Percentiles rank a stretch among this genome's conserved stretches.
These are phyloP conservation scores for Trichoderma atroviride DNA, from an alignment of 2,329 filamentous ascomycete genomes.

Conservation along the genomic window DNA sequence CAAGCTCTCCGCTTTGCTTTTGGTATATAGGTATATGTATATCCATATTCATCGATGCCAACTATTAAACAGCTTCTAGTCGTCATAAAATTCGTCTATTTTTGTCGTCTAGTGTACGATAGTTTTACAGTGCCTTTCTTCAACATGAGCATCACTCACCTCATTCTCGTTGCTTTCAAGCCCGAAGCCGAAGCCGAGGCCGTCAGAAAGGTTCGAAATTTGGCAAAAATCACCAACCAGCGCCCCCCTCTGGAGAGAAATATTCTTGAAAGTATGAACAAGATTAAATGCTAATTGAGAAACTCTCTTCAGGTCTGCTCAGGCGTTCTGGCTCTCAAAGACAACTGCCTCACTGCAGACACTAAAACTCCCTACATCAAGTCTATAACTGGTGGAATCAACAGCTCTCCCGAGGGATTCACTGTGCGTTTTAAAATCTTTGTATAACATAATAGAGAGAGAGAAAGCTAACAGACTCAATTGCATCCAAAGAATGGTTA, in stretches of 20 bases:
- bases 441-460: not conserved
- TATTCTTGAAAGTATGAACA: no score
- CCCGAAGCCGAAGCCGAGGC: conserved; percentile 46
- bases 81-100: not conserved
- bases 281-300: not conserved
- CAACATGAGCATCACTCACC: not conserved
- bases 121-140: not conserved
- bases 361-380: conserved; percentile 63
- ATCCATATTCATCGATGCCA: no score
- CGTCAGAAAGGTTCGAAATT: conserved; percentile 55
- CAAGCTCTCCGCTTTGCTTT: not conserved
- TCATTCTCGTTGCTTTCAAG: not conserved
- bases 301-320: conserved; percentile 35
- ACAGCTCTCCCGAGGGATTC: conserved; percentile 63
- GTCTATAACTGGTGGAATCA: conserved; percentile 58
- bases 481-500: not conserved
- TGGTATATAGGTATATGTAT: not conserved
- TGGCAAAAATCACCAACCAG: not conserved
- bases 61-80: not conserved
- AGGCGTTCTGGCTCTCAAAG: conserved; percentile 52
- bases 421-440: conserved; percentile 50
- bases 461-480: not conserved
- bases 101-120: not conserved
- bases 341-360: conserved; percentile 63
- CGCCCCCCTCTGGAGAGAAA: no score